Conservation (phyloP, 768 basidiomycete species). For the Candolleomyces efflorescens region DNA sequence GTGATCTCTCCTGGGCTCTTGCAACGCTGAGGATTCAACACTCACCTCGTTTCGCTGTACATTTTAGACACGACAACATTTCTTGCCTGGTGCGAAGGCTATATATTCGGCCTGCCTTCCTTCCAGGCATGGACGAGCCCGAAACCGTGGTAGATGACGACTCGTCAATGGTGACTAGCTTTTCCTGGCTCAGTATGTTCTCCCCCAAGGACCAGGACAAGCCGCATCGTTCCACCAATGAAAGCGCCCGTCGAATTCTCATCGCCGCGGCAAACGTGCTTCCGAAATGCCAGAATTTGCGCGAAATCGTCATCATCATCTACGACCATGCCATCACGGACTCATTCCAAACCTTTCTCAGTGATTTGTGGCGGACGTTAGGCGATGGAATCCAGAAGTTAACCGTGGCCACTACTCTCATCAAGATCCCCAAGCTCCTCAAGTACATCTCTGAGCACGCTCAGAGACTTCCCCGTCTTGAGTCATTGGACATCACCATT, state of each 20-base stretch:
- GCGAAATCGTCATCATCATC: constrained; percentile 20
- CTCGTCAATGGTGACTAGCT: background rate
- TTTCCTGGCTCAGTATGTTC: background rate
- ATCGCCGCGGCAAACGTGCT: constrained; percentile 9
- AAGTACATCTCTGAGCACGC: constrained; percentile 8
- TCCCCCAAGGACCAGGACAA: background rate
- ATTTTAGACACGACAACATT: constrained; percentile 14
- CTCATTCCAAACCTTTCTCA: constrained; percentile 16
- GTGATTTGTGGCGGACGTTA: constrained; percentile 16
- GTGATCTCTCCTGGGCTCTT: constrained; percentile 1
- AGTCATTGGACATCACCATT: constrained; percentile 10
- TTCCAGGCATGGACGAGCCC: constrained; percentile 16
- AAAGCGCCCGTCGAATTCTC: constrained; percentile 10
- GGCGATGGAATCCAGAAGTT: constrained; percentile 16
- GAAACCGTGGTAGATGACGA: background rate
- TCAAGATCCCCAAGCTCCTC: constrained; percentile 17
- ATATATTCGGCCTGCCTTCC: constrained; percentile 23
- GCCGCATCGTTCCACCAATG: background rate
- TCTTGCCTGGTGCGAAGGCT: constrained; percentile 20
- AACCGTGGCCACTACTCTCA: constrained; percentile 19
- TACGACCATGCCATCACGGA: constrained; percentile 19
- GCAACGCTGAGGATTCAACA: background rate
- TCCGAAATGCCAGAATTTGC: constrained; percentile 15
- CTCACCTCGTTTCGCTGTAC: background rate
- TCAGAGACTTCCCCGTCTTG: constrained; percentile 10